Percentiles rank a stretch among this genome's conserved stretches.
These are phyloP conservation scores for Ajuga chamaepitys DNA, from an alignment of 257 asterid species.

Conservation along the genomic window DNA sequence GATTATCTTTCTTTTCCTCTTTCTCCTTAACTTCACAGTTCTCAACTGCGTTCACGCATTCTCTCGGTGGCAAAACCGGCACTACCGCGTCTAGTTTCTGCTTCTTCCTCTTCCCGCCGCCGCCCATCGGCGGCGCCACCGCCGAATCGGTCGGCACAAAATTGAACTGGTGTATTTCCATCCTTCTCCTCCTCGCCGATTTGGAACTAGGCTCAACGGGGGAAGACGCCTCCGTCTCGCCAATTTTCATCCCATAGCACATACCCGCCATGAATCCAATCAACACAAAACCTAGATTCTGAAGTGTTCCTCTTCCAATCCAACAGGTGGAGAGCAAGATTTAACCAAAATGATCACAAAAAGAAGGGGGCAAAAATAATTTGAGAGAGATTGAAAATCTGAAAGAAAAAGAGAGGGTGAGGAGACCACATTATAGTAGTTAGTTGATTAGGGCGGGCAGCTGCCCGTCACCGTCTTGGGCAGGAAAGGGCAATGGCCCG, in stretches of 20 bases:
- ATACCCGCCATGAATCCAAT: conserved; percentile 55
- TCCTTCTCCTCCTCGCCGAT: conserved; percentile 56
- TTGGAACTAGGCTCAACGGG: conserved; percentile 58
- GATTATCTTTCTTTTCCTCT: background rate
- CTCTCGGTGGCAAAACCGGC: conserved; percentile 20
- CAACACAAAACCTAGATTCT: background rate
- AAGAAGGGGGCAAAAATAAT: too few species aligned
- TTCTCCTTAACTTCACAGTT: background rate
- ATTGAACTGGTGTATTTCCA: conserved; percentile 72
- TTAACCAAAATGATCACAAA: background rate
- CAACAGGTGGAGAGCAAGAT: background rate
- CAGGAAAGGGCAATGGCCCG: conserved; percentile 46
- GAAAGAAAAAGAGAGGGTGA: background rate
- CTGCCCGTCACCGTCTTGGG: conserved; percentile 90
- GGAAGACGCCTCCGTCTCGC: conserved; percentile 57
- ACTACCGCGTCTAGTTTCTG: conserved; percentile 26
- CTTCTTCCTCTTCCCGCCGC: conserved; percentile 31
- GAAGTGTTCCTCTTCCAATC: background rate
- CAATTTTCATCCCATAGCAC: conserved; percentile 52
- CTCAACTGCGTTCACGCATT: conserved; percentile 2
- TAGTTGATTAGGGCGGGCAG: conserved; percentile 55
- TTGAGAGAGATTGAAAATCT: conserved; percentile 5
- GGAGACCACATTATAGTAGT: conserved; percentile 31
- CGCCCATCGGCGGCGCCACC: conserved; percentile 39
- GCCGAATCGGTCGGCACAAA: conserved; percentile 51